Percentiles rank a stretch among this genome's conserved stretches.
These are phyloP conservation scores for Boletus subcaerulescens DNA, from an alignment of 768 basidiomycete species.

Conservation along the genomic window DNA sequence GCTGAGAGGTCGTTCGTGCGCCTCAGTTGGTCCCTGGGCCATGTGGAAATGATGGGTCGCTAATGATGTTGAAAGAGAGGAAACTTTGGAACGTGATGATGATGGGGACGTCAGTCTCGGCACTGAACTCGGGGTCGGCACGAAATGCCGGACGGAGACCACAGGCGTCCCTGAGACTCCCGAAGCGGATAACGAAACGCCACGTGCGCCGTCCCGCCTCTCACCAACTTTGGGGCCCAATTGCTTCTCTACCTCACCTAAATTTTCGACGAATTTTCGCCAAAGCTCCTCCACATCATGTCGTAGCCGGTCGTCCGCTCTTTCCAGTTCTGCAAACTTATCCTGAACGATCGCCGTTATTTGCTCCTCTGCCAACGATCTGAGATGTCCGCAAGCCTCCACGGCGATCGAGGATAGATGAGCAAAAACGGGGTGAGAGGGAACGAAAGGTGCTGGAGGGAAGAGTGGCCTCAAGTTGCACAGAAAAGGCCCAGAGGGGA, in stretches of 20 bases:
- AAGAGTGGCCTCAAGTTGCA: constrained; percentile 59
- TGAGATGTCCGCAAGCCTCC: constrained; percentile 50
- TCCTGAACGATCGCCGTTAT: constrained; percentile 50
- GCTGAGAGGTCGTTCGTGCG: constrained; percentile 14
- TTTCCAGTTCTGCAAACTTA: constrained; percentile 56
- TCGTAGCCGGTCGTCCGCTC: constrained; percentile 50
- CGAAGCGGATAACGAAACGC: constrained; percentile 15
- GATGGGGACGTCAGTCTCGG: constrained; percentile 38
- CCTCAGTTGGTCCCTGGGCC: constrained; percentile 15
- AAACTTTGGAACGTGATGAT: constrained; percentile 42
- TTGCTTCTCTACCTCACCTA: constrained; percentile 44
- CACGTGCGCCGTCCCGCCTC: constrained; percentile 20
- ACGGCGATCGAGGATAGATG: constrained; percentile 61
- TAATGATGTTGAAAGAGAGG: constrained; percentile 71
- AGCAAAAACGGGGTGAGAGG: constrained; percentile 67
- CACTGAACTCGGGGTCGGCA: constrained; percentile 42
- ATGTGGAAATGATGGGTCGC: constrained; percentile 52
- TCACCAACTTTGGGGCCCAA: constrained; percentile 19
- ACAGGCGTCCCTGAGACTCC: constrained; percentile 33
- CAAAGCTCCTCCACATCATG: constrained; percentile 62
- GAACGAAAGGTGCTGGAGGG: constrained; percentile 73
- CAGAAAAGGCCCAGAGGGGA: constrained; percentile 39
- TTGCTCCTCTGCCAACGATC: constrained; percentile 56
- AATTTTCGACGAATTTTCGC: constrained; percentile 51
- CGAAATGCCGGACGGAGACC: constrained; percentile 52